Conservation (phyloP, 352 stramenopile species). For the Phytopythium cucurbitacearum region DNA sequence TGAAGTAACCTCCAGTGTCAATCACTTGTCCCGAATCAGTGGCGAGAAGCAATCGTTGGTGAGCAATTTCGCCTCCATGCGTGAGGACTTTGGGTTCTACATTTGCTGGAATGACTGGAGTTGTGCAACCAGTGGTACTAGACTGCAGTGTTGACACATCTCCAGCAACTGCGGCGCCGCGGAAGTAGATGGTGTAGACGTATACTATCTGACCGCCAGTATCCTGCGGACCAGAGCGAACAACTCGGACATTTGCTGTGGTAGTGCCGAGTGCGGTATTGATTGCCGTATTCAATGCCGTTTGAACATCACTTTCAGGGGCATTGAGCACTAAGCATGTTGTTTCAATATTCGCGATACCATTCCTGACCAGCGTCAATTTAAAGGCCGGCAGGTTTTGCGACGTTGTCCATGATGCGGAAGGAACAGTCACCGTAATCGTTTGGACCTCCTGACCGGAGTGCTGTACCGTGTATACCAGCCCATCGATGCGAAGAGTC, state of each 20-base stretch:
- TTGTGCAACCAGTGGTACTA: conserved; percentile 17
- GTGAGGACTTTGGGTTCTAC: conserved; percentile 39
- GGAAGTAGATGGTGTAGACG: conserved; percentile 92
- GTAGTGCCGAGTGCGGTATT: conserved; percentile 2
- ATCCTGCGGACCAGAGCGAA: conserved; percentile 30
- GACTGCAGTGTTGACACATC: conserved; percentile 61
- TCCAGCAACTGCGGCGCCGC: conserved; percentile 72
- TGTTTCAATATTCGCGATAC: conserved; percentile 18
- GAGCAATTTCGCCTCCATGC: conserved; percentile 74
- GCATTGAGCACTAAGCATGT: conserved; percentile 41
- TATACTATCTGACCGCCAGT: conserved; percentile 55
- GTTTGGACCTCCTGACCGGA: conserved; percentile 91
- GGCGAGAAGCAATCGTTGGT: conserved; percentile 77
- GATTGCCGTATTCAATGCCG: conserved; percentile 10
- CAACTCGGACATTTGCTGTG: conserved; percentile 43
- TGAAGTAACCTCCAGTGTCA: conserved; percentile 55
- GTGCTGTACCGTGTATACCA: conserved; percentile 81
- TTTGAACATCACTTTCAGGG: conserved; percentile 9
- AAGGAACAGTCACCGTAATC: conserved; percentile 35
- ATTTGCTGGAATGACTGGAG: conserved; percentile 16
- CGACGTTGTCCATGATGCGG: conserved; percentile 16
- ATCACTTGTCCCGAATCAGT: conserved; percentile 75
- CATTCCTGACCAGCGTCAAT: conserved; percentile 37
- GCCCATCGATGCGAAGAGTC: conserved; percentile 84
- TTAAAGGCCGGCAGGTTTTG: conserved; percentile 5